Percentiles rank a stretch among this genome's conserved stretches.
phyloP scores from a whole-genome alignment of 176 grass and related monocot genomes.

The Microstegium vimineum region DNA sequence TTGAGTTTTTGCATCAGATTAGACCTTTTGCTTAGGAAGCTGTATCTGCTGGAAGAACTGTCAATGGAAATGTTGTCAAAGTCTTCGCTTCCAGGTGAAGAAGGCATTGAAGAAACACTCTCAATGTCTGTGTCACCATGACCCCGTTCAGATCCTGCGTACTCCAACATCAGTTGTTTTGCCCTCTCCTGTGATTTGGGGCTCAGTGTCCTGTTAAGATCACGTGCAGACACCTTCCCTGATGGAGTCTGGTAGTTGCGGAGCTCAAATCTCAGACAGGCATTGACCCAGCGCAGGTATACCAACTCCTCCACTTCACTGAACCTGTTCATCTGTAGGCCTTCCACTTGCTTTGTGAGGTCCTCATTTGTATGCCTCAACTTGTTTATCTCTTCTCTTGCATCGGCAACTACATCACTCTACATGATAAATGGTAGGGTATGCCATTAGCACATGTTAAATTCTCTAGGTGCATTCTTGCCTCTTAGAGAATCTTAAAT shows the following conservation, averaged over 20 bases:
- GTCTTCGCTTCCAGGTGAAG: slow-evolving; percentile 76
- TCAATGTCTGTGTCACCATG: slow-evolving; percentile 92
- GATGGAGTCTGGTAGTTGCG: slow-evolving; percentile 72
- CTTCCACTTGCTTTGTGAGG: slow-evolving; percentile 95
- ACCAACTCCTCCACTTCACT: slow-evolving; percentile 94
- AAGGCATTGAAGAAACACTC: slow-evolving; percentile 70
- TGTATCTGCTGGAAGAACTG: slow-evolving; percentile 81
- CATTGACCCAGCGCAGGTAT: slow-evolving; percentile 95
- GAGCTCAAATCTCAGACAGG: slow-evolving; percentile 84
- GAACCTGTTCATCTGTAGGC: slow-evolving; percentile 90
- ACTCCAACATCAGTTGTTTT: slow-evolving; percentile 88
- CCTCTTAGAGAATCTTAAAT: too few relatives aligned
- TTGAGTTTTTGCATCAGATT: slow-evolving; percentile 86
- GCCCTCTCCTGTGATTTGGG: slow-evolving; percentile 79
- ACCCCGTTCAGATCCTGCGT: slow-evolving; percentile 76
- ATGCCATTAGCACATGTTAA: slow-evolving; percentile 17
- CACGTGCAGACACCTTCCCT: slow-evolving; percentile 63
- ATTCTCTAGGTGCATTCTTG: slow-evolving; percentile 1
- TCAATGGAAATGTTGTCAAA: slow-evolving; percentile 82
- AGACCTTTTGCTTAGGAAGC: slow-evolving; percentile 66
- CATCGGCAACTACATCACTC: slow-evolving; percentile 65
- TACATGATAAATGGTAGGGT: slow-evolving; percentile 28
- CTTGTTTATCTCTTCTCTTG: slow-evolving; percentile 76
- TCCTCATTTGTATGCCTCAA: slow-evolving; percentile 74
- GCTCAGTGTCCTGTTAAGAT: slow-evolving; percentile 84